Evolutionary conservation across 208 protist species (phyloP).

Genomic region (Blastocrithidia nonstop): DNA sequence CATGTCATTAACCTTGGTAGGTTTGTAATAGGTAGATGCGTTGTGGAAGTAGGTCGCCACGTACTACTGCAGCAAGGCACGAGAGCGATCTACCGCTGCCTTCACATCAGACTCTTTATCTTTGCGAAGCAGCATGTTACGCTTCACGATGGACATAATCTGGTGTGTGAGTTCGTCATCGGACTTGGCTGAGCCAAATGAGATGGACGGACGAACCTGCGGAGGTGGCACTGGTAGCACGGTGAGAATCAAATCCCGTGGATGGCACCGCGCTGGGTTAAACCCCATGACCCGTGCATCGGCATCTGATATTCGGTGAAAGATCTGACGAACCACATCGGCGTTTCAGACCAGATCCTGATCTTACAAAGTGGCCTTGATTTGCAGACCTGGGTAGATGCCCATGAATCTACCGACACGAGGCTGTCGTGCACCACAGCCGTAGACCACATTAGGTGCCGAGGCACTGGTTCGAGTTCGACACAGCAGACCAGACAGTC

Average conservation of each 20-base stretch:
- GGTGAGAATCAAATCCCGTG: slow-evolving; percentile 89
- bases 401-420: slow-evolving; percentile 51
- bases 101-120: slow-evolving; percentile 78
- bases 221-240: slow-evolving; percentile 95
- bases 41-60: slow-evolving; percentile 97
- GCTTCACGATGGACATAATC: slow-evolving; percentile 94
- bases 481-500: slow-evolving; percentile 54
- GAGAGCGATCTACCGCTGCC: slow-evolving; percentile 75
- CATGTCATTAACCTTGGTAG: slow-evolving; percentile 72
- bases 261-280: slow-evolving; percentile 56
- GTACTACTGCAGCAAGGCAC: slow-evolving; percentile 92
- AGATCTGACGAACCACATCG: slow-evolving; percentile 53
- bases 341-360: slow-evolving; percentile 57
- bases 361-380: slow-evolving; percentile 62
- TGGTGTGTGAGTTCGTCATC: slow-evolving; percentile 98
- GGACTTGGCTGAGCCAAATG: slow-evolving; percentile 64
- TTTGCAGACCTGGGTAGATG: slow-evolving; percentile 56
- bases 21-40: slow-evolving; percentile 89
- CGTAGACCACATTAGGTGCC: slow-evolving; percentile 9
- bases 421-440: slow-evolving; percentile 65
- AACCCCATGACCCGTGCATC: slow-evolving; percentile 62
- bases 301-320: slow-evolving; percentile 53
- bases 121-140: slow-evolving; percentile 85
- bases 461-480: slow-evolving; percentile 7
- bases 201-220: slow-evolving; percentile 94